A percentile compares a stretch with the other conserved stretches of the same genome.
phyloP scores from a whole-genome alignment of 164 flowering plant genomes.

The Cinnamomum micranthum region DNA sequence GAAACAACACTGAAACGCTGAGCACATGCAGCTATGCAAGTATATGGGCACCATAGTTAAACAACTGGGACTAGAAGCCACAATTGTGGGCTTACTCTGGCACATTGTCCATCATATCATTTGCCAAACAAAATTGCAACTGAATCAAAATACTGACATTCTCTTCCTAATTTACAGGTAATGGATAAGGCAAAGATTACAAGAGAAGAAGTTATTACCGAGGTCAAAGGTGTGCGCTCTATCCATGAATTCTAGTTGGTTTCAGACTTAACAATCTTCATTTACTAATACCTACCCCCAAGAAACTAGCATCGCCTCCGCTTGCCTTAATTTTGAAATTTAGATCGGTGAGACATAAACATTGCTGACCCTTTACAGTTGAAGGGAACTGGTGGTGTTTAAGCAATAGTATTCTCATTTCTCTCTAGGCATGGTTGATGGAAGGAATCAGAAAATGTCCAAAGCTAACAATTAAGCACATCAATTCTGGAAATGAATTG shows the following conservation, averaged over 20 bases:
- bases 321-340: neutral
- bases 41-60: neutral
- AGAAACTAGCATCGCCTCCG: neutral
- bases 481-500: neutral
- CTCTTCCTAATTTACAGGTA: conserved; percentile 23
- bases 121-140: neutral
- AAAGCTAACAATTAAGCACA: neutral
- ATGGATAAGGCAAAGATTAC: conserved; percentile 31
- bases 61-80: neutral
- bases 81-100: neutral
- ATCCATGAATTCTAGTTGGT: neutral
- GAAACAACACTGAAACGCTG: neutral
- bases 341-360: conserved; percentile 1
- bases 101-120: neutral
- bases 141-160: conserved; percentile 4
- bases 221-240: conserved; percentile 35
- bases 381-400: neutral
- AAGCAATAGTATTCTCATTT: too few relatives aligned
- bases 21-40: neutral
- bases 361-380: neutral
- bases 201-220: conserved; percentile 22
- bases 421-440: neutral
- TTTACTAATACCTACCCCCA: neutral
- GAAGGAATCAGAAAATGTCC: too few relatives aligned
- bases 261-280: neutral